Evolutionary conservation across 306 rosid genomes (phyloP).

Genomic region (Pueraria montana): DNA sequence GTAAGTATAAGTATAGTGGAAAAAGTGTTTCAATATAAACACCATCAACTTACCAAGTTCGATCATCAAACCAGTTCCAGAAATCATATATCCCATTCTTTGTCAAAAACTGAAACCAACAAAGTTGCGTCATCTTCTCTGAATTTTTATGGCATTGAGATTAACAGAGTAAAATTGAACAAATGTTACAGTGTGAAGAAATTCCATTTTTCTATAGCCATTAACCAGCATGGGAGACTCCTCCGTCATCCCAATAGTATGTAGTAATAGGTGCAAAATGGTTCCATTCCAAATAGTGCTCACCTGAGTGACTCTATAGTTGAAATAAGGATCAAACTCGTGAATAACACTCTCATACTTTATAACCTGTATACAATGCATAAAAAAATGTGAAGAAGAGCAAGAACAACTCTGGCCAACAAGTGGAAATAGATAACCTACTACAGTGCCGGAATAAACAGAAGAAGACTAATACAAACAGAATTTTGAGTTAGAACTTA

Average conservation of each 20-base stretch:
- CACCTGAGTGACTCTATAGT: slow-evolving; percentile 99
- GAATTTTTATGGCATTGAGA: slow-evolving; percentile 26
- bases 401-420: slow-evolving; percentile 27
- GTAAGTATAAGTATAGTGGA: slow-evolving; percentile 11
- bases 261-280: slow-evolving; percentile 20
- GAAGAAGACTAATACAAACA: neutral
- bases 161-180: slow-evolving; percentile 27
- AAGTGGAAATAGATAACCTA: slow-evolving; percentile 24
- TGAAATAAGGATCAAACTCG: slow-evolving; percentile 98
- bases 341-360: slow-evolving; percentile 99
- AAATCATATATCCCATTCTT: slow-evolving; percentile 98
- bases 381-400: slow-evolving; percentile 29
- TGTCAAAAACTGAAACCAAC: slow-evolving; percentile 84
- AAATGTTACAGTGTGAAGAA: slow-evolving; percentile 13
- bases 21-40: slow-evolving; percentile 9
- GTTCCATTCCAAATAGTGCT: slow-evolving; percentile 48
- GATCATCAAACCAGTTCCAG: slow-evolving; percentile 99
- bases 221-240: slow-evolving; percentile 32
- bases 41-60: slow-evolving; percentile 80
- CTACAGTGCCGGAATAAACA: slow-evolving; percentile 6
- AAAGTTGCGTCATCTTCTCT: slow-evolving; percentile 50
- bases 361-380: slow-evolving; percentile 77
- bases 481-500: slow-evolving; percentile 1
- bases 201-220: slow-evolving; percentile 13
- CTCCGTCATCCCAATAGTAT: slow-evolving; percentile 16